Conservation (phyloP, 148 eudicot genomes). For the Vaccinium darrowii region DNA sequence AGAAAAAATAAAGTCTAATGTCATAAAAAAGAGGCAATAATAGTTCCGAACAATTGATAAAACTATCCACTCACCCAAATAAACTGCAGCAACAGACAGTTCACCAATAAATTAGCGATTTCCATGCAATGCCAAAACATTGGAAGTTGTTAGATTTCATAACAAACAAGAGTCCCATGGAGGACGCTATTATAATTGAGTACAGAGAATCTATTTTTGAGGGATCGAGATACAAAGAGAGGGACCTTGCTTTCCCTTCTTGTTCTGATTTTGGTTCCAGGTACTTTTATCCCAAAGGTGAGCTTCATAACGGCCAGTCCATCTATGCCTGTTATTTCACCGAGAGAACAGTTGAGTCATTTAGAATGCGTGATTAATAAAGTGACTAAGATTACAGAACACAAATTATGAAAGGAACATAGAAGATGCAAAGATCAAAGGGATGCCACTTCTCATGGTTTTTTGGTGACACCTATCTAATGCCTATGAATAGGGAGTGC, state of each 20-base stretch:
- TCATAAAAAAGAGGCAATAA: not conserved
- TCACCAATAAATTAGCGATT: conserved; percentile 22
- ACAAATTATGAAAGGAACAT: not conserved
- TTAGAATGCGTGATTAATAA: not conserved
- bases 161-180: not conserved
- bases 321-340: conserved; percentile 69
- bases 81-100: conserved; percentile 52
- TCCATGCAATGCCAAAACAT: conserved; percentile 28
- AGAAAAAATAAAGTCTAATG: not conserved
- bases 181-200: not conserved
- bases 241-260: conserved; percentile 96
- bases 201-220: not conserved
- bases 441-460: not conserved
- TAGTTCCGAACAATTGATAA: not conserved
- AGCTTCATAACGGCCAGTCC: conserved; percentile 99
- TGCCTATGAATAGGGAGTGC: not conserved
- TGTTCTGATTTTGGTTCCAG: conserved; percentile 98
- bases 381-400: not conserved
- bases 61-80: conserved; percentile 68
- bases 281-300: conserved; percentile 99
- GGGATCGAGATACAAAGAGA: not conserved
- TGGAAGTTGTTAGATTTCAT: conserved; percentile 27
- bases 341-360: not conserved
- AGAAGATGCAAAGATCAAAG: not conserved
- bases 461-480: conserved; percentile 1